Conservation (phyloP, 2,329 filamentous ascomycete species). For the Arthrobotrys sinensis region DNA sequence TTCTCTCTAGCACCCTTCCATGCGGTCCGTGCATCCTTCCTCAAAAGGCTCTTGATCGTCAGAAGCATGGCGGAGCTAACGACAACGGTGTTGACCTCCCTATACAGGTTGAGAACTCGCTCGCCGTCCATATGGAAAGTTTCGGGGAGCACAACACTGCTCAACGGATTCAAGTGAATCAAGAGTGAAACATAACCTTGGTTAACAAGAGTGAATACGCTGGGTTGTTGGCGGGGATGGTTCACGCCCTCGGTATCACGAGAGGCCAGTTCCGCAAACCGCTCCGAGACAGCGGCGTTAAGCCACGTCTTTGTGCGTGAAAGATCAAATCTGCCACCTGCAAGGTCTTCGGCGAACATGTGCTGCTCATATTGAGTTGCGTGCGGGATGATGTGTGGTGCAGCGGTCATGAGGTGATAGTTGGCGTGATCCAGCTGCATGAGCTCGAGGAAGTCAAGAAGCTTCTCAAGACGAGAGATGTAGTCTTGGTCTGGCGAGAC, state of each 20-base stretch:
- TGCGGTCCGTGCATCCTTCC: conserved; percentile 81
- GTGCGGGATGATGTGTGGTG: conserved; percentile 79
- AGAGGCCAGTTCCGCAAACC: conserved; percentile 77
- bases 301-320: conserved; percentile 77
- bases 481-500: conserved; percentile 72
- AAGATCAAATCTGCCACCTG: conserved; percentile 73
- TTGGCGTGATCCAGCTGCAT: conserved; percentile 87
- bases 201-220: conserved; percentile 79
- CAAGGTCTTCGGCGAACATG: conserved; percentile 77
- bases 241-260: conserved; percentile 79
- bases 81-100: conserved; percentile 76
- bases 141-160: conserved; percentile 76
- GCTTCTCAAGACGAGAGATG: conserved; percentile 81
- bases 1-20: conserved; percentile 75
- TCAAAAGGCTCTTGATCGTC: conserved; percentile 86
- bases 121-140: conserved; percentile 79
- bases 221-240: conserved; percentile 76
- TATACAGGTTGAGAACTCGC: conserved; percentile 75
- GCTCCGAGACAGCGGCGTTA: conserved; percentile 76
- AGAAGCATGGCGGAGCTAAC: conserved; percentile 82
- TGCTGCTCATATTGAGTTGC: conserved; percentile 82
- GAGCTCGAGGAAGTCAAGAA: conserved; percentile 82
- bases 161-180: conserved; percentile 75
- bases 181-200: conserved; percentile 83
- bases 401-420: conserved; percentile 80